These are phyloP conservation scores for Volutella citrinella DNA, from an alignment of 2,329 filamentous ascomycete genomes.

Conservation along the genomic window DNA sequence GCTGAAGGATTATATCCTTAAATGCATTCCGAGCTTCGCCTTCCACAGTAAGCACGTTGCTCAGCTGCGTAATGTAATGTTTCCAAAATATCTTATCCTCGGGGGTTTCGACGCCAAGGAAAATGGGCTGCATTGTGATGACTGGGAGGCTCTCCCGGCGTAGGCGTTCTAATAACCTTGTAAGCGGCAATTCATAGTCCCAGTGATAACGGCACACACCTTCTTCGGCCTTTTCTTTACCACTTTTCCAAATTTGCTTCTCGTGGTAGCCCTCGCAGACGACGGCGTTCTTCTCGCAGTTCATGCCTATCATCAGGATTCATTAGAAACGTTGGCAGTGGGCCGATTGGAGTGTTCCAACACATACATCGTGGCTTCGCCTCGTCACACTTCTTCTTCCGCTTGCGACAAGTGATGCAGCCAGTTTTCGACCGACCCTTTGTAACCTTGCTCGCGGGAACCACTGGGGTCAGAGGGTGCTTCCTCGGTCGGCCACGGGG, in stretches of 20 bases:
- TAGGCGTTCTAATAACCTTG: slow-evolving; percentile 41
- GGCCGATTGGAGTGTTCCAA: background rate
- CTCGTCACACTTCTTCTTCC: slow-evolving; percentile 73
- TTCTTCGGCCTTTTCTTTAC: slow-evolving; percentile 72
- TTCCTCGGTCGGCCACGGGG: slow-evolving; percentile 81
- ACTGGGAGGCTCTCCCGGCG: slow-evolving; percentile 47
- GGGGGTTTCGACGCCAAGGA: slow-evolving; percentile 76
- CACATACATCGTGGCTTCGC: slow-evolving; percentile 62
- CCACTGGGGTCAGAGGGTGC: slow-evolving; percentile 62
- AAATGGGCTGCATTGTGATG: slow-evolving; percentile 63
- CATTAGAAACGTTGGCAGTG: slow-evolving; percentile 10
- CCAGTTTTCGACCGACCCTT: slow-evolving; percentile 74
- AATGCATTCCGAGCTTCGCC: slow-evolving; percentile 81
- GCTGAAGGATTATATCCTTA: slow-evolving; percentile 76
- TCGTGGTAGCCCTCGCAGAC: slow-evolving; percentile 88
- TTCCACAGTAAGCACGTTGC: slow-evolving; percentile 77
- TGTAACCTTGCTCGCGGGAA: slow-evolving; percentile 63
- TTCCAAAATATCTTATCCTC: slow-evolving; percentile 79
- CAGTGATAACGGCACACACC: slow-evolving; percentile 38
- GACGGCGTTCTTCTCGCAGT: slow-evolving; percentile 91
- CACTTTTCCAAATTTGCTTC: slow-evolving; percentile 83
- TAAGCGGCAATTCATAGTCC: slow-evolving; percentile 9
- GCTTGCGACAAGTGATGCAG: slow-evolving; percentile 63
- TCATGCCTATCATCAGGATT: slow-evolving; percentile 65
- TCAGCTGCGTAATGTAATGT: slow-evolving; percentile 78